A percentile compares a stretch with the other conserved stretches of the same genome.
phyloP scores from a whole-genome alignment of 768 basidiomycete species.

The Naganishia randhawae region DNA sequence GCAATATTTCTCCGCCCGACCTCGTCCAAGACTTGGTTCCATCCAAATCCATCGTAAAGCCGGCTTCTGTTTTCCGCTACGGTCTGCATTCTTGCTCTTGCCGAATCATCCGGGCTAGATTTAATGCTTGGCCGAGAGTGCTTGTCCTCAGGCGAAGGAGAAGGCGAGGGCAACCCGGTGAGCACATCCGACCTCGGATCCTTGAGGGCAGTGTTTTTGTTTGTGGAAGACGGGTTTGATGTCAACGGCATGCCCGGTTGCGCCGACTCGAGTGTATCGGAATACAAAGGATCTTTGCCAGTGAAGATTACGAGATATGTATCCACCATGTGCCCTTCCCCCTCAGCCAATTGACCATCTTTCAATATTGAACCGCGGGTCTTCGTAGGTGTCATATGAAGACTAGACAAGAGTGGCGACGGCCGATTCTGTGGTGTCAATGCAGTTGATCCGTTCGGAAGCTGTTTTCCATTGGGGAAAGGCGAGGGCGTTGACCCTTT shows the following conservation, averaged over 20 bases:
- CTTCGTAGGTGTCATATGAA: slow-evolving; percentile 10
- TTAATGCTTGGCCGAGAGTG: not conserved
- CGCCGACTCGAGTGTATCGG: not conserved
- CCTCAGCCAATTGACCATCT: not conserved
- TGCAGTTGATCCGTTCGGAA: not conserved
- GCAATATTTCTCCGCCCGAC: slow-evolving; percentile 1
- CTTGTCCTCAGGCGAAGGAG: slow-evolving; percentile 22
- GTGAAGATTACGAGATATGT: slow-evolving; percentile 8
- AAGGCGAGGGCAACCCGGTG: slow-evolving; percentile 22
- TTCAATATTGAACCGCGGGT: not conserved
- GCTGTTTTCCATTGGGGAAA: not conserved
- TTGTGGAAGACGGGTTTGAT: not conserved
- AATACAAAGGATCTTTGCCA: slow-evolving; percentile 1
- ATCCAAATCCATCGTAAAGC: slow-evolving; percentile 5
- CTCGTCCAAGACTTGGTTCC: slow-evolving; percentile 12
- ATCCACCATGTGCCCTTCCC: not conserved
- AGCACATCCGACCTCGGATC: slow-evolving; percentile 15
- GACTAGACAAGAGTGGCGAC: slow-evolving; percentile 3
- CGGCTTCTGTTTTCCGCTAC: slow-evolving; percentile 8
- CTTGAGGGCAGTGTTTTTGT: not conserved
- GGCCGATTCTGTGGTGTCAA: slow-evolving; percentile 9
- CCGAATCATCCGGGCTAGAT: not conserved
- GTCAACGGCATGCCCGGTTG: not conserved
- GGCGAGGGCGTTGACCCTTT: slow-evolving; percentile 17
- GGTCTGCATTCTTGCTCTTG: not conserved